Evolutionary conservation across 495 filamentous ascomycete genomes (phyloP).

Genomic region (Neurospora sp.): DNA sequence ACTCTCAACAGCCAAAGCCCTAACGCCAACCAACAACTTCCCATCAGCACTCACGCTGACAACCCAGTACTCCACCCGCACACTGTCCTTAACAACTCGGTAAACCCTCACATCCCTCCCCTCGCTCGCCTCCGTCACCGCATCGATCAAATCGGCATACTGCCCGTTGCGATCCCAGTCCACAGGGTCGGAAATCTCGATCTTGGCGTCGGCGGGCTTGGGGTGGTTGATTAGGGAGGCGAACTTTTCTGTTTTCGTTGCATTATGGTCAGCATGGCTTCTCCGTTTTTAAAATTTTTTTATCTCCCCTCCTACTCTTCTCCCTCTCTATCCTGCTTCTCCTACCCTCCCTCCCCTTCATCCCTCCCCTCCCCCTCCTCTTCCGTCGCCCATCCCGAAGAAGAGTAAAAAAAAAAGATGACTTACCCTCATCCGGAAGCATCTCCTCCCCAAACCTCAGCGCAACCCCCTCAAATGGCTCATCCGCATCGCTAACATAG

Average conservation of each 20-base stretch:
- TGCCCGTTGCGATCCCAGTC: slow-evolving; percentile 54
- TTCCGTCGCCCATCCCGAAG: not conserved
- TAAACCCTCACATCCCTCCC: slow-evolving; percentile 67
- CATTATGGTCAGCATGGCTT: too few species aligned
- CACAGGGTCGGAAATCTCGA: slow-evolving; percentile 42
- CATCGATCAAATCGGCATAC: slow-evolving; percentile 48
- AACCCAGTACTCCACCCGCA: slow-evolving; percentile 68
- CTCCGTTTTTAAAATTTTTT: too few species aligned
- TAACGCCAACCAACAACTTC: slow-evolving; percentile 58
- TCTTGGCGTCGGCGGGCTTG: slow-evolving; percentile 35
- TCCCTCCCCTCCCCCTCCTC: not conserved
- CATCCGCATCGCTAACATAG: slow-evolving; percentile 74
- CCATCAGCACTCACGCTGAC: slow-evolving; percentile 42
- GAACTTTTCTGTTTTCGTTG: slow-evolving; percentile 39
- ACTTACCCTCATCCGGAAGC: slow-evolving; percentile 53
- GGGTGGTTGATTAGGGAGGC: slow-evolving; percentile 45
- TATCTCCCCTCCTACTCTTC: too few species aligned
- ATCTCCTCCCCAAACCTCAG: slow-evolving; percentile 48
- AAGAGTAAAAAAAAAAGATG: slow-evolving; percentile 6
- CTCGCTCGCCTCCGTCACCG: slow-evolving; percentile 43
- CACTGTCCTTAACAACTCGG: slow-evolving; percentile 46
- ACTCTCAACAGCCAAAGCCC: slow-evolving; percentile 66
- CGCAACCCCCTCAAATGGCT: slow-evolving; percentile 68
- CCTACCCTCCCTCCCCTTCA: not conserved
- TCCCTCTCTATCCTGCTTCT: not conserved